These are phyloP conservation scores for Phytophthora brassicae DNA, from an alignment of 352 stramenopile species.

Conservation along the genomic window DNA sequence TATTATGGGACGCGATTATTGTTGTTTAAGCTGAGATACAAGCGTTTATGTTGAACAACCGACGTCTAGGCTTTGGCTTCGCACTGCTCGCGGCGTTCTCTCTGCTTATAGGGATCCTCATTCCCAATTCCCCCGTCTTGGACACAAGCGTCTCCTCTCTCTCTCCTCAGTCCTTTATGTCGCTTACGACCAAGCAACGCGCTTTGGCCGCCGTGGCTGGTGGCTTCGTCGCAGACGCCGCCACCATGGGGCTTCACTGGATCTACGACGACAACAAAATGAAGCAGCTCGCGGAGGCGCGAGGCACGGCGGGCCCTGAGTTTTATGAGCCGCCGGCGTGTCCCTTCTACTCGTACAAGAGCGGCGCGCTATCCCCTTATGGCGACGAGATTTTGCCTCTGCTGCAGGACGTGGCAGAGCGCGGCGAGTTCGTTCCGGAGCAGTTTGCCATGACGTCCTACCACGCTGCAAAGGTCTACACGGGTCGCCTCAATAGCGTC, in stretches of 20 bases:
- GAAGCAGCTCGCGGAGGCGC: slow-evolving; percentile 32
- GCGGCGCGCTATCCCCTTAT: slow-evolving; percentile 59
- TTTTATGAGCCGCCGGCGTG: slow-evolving; percentile 64
- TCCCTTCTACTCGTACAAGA: slow-evolving; percentile 65
- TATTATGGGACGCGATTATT: neutral
- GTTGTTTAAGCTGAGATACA: too few species aligned
- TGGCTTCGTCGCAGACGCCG: slow-evolving; percentile 63
- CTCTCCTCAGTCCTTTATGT: slow-evolving; percentile 8
- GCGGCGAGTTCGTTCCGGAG: slow-evolving; percentile 44
- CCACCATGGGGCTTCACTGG: slow-evolving; percentile 75
- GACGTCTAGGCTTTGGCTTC: neutral
- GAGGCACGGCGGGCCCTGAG: slow-evolving; percentile 25
- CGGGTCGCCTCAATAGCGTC: slow-evolving; percentile 60
- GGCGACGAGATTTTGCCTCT: slow-evolving; percentile 67
- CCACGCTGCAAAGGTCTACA: slow-evolving; percentile 56
- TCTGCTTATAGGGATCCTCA: neutral
- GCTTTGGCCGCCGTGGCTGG: slow-evolving; percentile 49
- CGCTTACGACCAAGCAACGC: slow-evolving; percentile 39
- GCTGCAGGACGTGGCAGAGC: slow-evolving; percentile 48
- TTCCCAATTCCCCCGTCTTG: neutral
- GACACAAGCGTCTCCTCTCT: neutral
- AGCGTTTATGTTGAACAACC: neutral
- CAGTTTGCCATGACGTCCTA: slow-evolving; percentile 56
- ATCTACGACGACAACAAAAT: slow-evolving; percentile 71
- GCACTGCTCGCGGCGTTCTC: neutral